These are phyloP conservation scores for Diaporthe vaccinii DNA, from an alignment of 2,329 filamentous ascomycete species.

Conservation along the genomic window DNA sequence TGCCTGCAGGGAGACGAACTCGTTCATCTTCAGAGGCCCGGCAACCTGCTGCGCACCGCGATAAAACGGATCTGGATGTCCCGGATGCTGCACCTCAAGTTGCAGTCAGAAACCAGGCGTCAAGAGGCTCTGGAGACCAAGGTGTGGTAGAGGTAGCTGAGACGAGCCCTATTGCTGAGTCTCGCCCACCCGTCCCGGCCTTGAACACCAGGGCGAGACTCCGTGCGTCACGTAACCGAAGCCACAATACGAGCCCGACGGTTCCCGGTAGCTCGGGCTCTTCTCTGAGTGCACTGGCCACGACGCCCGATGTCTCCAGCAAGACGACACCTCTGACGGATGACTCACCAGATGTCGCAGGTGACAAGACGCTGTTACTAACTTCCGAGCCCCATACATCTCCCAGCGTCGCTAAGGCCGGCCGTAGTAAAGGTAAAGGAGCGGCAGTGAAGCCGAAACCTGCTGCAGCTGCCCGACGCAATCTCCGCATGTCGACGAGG, in stretches of 20 bases:
- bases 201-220: constrained; percentile 34
- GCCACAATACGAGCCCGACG: background rate
- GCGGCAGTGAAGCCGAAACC: constrained; percentile 46
- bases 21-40: background rate
- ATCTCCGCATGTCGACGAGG: constrained; percentile 47
- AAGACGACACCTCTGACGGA: constrained; percentile 54
- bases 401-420: constrained; percentile 49
- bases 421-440: constrained; percentile 46
- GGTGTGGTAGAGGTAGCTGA: background rate
- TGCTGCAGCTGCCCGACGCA: constrained; percentile 42
- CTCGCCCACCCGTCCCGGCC: constrained; percentile 34
- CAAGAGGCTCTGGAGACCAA: background rate
- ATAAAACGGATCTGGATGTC: background rate
- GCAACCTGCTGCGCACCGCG: no score
- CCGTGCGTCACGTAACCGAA: constrained; percentile 23
- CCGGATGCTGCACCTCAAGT: background rate
- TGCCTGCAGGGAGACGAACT: background rate
- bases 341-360: constrained; percentile 48
- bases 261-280: constrained; percentile 49
- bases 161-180: background rate
- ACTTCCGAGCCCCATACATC: constrained; percentile 46
- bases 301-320: constrained; percentile 55
- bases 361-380: constrained; percentile 28
- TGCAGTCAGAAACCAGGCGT: background rate
- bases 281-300: constrained; percentile 55